Evolutionary conservation across 768 basidiomycete species (phyloP), one percentile per base, ranked within the genome.

Genomic region (Polyporus arcularius): DNA sequence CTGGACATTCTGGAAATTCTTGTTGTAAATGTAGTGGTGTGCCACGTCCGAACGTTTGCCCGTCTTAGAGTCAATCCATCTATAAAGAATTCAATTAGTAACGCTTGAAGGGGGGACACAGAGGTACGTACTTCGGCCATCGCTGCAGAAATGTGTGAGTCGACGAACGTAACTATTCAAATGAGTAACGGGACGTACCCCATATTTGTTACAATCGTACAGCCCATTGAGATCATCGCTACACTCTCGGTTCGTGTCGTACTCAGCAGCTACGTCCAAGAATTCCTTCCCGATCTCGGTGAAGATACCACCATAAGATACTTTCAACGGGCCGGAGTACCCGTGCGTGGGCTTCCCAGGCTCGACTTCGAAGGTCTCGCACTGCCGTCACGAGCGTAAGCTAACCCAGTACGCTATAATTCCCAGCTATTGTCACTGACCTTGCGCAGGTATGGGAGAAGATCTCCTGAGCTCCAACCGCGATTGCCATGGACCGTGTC

Each of bases 371-470:
- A 78, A 79, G 10, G 74, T 77, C 65, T 79, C 79, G 10, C 73
- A 71, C 77, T 79, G 53, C 7, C 26, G 16, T 3, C 26, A 48
- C 21, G 28, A 16, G 12, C 15, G 71, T 26, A 74, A 15, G 4
- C 18, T 14, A 48, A 61, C 74, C 75, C 61, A 15, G 4, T 2
- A 28, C 10, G 14, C 15, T 8, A 51, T 9, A 45, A 11, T 32
- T 38, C 31, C 9, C 26, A 11, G 21, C 45, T 12, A 16, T 31
- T 16, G 10, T 2, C 12, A 35, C 54, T 8, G 57, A 82, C 88
- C 79, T 87, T 87, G 62, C 75, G 81, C 32, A 86, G 62, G 14
- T 87, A 72, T 0, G 88, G 87, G 35, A 88, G 80, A 5, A 90
- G 67, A 35, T 84, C 75, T 47, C 77, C 74, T 0, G 85, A 81